Base-by-base conservation (phyloP, 139 green algal species). In the Spirogloea muscicola region DNA sequence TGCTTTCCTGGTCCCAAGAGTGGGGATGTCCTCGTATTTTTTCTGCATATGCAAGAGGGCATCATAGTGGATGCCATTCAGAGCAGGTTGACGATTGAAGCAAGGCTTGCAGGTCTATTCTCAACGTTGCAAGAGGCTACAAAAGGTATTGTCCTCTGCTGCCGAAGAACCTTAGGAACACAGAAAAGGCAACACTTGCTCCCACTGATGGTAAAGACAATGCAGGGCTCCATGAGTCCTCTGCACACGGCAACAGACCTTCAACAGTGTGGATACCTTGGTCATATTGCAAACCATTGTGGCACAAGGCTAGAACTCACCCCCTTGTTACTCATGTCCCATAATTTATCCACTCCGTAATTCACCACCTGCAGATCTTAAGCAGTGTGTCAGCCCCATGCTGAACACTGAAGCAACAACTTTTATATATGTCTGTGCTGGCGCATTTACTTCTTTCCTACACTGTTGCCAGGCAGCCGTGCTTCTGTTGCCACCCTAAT, bases 251-350 rank as follows among this genome's bases (percentile, higher is more conserved):
- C 6, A 9, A 62, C 52, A 33, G 7, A 62, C 40, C 31, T 39
- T 33, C 46, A 31, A 55, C 21, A 21, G 21, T 55, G 21, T 55
- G 46, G 46, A 62, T 38, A 7, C 38, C 40, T 31, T 5, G 40
- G 6, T 43, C 52, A 62, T 43, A 62, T 43, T 62, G 40, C 6
- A 62, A 21, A 31, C 52, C 52, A 62, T 43, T 21, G 6, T 5
- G 6, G 37, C 7, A 31, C 9, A 43, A 21, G 21, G 46, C 21
- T 31, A 55, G 21, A 55, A 55, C 46, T 55, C 46, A 62, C 52
- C 52, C 52, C 52, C 40, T 62, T 62, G 52, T 62, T 62, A 33
- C 40, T 62, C 18, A 6, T 7, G 31, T 62, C 52, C 52, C 52
- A 62, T 31, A 62, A 7, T 33, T 33, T 38, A 62, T 62, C 52